Percentiles rank a stretch among this genome's conserved stretches.
These are phyloP conservation scores for Spinellus fusiger DNA, from an alignment of 192 early-diverging fungal species.

Conservation along the genomic window DNA sequence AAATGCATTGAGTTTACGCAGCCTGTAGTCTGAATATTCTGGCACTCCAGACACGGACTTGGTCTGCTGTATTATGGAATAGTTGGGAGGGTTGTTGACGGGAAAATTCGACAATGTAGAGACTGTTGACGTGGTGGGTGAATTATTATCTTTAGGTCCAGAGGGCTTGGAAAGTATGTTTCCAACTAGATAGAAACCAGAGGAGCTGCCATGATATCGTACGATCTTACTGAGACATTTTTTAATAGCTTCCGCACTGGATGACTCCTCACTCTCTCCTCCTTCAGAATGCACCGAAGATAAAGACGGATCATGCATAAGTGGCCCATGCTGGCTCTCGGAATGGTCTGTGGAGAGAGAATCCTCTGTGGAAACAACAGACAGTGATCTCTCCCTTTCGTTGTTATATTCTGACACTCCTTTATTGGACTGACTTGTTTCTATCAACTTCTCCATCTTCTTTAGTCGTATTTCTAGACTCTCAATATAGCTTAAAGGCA, in stretches of 20 bases:
- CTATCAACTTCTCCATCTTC: slow-evolving; percentile 25
- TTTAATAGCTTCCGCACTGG: background rate
- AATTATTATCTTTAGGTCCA: background rate
- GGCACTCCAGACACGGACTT: background rate
- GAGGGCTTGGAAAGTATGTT: slow-evolving; percentile 5
- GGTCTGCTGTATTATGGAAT: background rate
- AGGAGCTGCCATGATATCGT: slow-evolving; percentile 28
- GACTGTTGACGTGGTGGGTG: background rate
- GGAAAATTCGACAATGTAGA: background rate
- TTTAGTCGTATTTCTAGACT: slow-evolving; percentile 23
- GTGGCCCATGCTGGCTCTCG: background rate
- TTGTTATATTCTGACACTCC: background rate
- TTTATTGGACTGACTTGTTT: background rate
- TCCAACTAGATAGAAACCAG: slow-evolving; percentile 26
- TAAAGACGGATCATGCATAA: background rate
- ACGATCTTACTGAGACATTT: slow-evolving; percentile 23
- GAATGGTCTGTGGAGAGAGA: background rate
- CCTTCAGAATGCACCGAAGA: background rate
- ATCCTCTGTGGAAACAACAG: background rate
- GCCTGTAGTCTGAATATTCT: slow-evolving; percentile 3
- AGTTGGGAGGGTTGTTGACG: background rate
- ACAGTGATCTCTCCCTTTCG: background rate
- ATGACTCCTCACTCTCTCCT: background rate
- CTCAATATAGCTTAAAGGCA: slow-evolving; percentile 23
- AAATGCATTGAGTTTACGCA: slow-evolving; percentile 12